Evolutionary conservation across 495 filamentous ascomycete genomes (phyloP).

Genomic region (Extremus antarcticus): DNA sequence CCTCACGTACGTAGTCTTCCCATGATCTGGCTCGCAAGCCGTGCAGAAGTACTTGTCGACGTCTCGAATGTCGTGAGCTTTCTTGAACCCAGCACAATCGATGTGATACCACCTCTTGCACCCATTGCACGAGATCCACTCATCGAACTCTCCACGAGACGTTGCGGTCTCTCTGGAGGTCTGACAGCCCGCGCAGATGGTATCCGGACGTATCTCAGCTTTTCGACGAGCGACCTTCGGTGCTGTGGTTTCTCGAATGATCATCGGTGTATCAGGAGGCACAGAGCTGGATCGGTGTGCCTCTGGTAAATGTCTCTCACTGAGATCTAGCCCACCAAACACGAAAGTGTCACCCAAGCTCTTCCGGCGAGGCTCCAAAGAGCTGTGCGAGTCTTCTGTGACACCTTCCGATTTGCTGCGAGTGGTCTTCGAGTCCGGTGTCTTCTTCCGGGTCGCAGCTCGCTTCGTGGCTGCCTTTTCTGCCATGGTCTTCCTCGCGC

Average conservation of each 20-base stretch:
- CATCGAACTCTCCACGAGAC: constrained; percentile 25
- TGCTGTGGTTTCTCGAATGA: constrained; percentile 3
- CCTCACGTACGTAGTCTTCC: constrained; percentile 43
- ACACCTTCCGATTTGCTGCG: constrained; percentile 1
- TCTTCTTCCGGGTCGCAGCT: constrained; percentile 16
- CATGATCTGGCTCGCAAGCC: constrained; percentile 47
- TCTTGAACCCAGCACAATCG: constrained; percentile 61
- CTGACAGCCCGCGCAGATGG: constrained; percentile 33
- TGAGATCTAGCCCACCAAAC: not conserved
- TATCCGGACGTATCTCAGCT: constrained; percentile 7
- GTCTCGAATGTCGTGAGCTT: constrained; percentile 53
- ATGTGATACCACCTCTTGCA: constrained; percentile 69
- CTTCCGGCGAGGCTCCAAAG: constrained; percentile 4
- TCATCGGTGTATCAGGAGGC: constrained; percentile 14
- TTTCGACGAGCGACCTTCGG: constrained; percentile 3
- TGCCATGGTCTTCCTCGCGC: constrained; percentile 12
- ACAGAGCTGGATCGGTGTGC: constrained; percentile 21
- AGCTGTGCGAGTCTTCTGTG: not conserved
- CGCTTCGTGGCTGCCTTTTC: constrained; percentile 17
- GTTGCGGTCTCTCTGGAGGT: constrained; percentile 18
- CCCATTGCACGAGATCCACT: constrained; percentile 65
- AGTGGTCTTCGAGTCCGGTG: not conserved
- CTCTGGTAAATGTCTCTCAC: not conserved
- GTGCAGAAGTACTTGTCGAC: constrained; percentile 65
- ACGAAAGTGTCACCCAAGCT: constrained; percentile 7